A percentile compares a stretch with the other conserved stretches of the same genome.
Conservation (phyloP, 2,329 filamentous ascomycete species). For the Alternaria incomplexa region DNA sequence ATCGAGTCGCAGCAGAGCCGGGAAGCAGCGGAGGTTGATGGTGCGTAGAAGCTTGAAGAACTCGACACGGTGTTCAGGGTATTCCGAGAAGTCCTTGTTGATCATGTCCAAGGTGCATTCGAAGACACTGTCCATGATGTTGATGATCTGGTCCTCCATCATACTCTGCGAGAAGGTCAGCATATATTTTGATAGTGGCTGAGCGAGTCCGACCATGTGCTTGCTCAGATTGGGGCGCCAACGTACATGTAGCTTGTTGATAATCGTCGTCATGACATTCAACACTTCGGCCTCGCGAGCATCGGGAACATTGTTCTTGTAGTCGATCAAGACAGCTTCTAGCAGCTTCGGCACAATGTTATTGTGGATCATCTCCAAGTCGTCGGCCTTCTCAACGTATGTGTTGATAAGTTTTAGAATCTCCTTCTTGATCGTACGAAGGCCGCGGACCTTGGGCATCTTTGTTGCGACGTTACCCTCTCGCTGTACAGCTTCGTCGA, state of each 20-base stretch:
- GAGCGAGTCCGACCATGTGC: slow-evolving; percentile 53
- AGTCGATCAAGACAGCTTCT: slow-evolving; percentile 92
- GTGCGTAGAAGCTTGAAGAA: slow-evolving; percentile 97
- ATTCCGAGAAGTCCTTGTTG: slow-evolving; percentile 99
- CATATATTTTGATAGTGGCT: slow-evolving; percentile 7
- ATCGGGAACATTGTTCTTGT: slow-evolving; percentile 95
- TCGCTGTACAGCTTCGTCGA: slow-evolving; percentile 86
- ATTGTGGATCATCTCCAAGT: slow-evolving; percentile 87
- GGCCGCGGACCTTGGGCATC: slow-evolving; percentile 92
- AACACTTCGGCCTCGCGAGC: slow-evolving; percentile 95
- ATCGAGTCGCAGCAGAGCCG: slow-evolving; percentile 89
- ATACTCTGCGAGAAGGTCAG: slow-evolving; percentile 65
- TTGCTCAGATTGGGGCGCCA: slow-evolving; percentile 60
- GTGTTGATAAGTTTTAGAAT: slow-evolving; percentile 98
- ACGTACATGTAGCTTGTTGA: slow-evolving; percentile 93
- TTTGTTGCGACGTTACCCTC: slow-evolving; percentile 96
- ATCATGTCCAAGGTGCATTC: slow-evolving; percentile 99
- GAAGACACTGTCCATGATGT: slow-evolving; percentile 98
- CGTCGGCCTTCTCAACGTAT: slow-evolving; percentile 97
- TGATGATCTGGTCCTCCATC: slow-evolving; percentile 98
- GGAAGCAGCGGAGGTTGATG: slow-evolving; percentile 98
- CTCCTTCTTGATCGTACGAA: slow-evolving; percentile 99
- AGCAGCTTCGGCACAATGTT: slow-evolving; percentile 96
- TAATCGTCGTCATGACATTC: slow-evolving; percentile 97
- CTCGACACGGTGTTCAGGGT: slow-evolving; percentile 97